Percentiles rank a stretch among this genome's conserved stretches.
Evolutionary conservation across 176 grass and related monocot species (phyloP).

Genomic region (Oryza punctata): DNA sequence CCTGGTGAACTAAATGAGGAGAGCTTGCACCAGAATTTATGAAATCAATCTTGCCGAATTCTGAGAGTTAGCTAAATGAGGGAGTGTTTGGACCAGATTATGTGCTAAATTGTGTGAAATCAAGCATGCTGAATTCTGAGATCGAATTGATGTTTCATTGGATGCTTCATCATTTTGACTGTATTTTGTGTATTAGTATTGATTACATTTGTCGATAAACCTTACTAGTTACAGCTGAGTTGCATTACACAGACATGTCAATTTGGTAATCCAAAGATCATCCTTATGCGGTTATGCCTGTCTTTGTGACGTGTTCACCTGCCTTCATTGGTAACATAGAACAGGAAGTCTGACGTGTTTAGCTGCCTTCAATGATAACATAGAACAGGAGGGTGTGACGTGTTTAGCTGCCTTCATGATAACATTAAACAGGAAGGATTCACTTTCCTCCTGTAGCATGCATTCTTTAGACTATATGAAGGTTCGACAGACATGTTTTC

Average conservation of each 20-base stretch:
- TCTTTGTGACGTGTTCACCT: not conserved
- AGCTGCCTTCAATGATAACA: slow-evolving; percentile 15
- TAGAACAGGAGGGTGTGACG: not conserved
- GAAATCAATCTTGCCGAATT: not conserved
- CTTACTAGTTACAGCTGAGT: not conserved
- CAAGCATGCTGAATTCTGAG: not conserved
- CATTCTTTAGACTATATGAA: not conserved
- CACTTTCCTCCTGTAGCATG: not conserved
- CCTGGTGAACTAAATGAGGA: not conserved
- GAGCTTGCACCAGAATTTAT: not conserved
- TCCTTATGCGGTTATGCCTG: not conserved
- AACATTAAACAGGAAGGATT: not conserved
- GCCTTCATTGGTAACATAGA: not conserved
- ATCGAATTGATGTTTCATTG: not conserved
- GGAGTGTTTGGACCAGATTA: not conserved
- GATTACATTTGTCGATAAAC: not conserved
- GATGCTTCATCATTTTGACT: not conserved
- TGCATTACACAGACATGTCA: not conserved
- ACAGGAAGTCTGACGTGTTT: not conserved
- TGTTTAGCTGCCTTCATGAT: slow-evolving; percentile 4
- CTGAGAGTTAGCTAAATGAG: not conserved
- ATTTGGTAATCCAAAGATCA: not conserved
- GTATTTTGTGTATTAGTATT: not conserved
- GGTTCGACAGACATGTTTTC: not conserved
- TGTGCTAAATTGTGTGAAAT: not conserved